Conservation (phyloP, 139 green algal genomes). For the Astrephomene gubernaculifera region DNA sequence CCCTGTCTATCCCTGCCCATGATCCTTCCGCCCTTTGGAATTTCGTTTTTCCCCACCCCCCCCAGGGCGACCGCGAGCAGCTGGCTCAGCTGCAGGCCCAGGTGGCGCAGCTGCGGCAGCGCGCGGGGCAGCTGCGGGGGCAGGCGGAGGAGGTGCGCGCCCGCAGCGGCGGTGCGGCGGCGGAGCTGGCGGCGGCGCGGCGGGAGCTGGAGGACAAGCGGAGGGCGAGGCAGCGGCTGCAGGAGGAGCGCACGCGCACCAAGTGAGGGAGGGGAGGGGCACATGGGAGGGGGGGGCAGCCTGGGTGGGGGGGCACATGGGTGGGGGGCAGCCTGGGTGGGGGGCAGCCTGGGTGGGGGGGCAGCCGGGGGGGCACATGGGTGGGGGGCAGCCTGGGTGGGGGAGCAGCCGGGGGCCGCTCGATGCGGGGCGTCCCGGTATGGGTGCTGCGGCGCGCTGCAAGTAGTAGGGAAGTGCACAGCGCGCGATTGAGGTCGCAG, state of each 20-base stretch:
- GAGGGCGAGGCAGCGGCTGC: conserved; percentile 38
- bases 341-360: too few relatives aligned
- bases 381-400: too few relatives aligned
- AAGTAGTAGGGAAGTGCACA: too few relatives aligned
- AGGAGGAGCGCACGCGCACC: conserved; percentile 47
- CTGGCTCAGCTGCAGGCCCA: conserved; percentile 56
- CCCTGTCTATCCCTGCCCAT: too few relatives aligned
- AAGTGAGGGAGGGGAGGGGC: conserved; percentile 25
- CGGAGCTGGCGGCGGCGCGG: conserved; percentile 8
- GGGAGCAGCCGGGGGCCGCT: too few relatives aligned
- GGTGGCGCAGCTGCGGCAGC: conserved; percentile 51
- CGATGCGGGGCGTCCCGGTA: too few relatives aligned
- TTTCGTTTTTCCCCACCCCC: background rate
- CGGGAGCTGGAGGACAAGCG: conserved; percentile 53
- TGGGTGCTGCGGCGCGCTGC: too few relatives aligned
- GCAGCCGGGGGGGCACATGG: background rate
- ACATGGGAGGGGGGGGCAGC: too few relatives aligned
- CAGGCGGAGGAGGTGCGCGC: conserved; percentile 10
- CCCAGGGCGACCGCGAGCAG: conserved; percentile 47
- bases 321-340: too few relatives aligned
- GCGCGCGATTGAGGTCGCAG: too few relatives aligned
- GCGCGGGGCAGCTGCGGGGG: conserved; percentile 50
- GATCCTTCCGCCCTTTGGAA: too few relatives aligned
- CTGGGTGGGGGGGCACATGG: too few relatives aligned
- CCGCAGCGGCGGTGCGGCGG: background rate